A percentile compares a stretch with the other conserved stretches of the same genome.
Evolutionary conservation across 352 stramenopile genomes (phyloP).

Genomic region (Globisporangium emineosum): DNA sequence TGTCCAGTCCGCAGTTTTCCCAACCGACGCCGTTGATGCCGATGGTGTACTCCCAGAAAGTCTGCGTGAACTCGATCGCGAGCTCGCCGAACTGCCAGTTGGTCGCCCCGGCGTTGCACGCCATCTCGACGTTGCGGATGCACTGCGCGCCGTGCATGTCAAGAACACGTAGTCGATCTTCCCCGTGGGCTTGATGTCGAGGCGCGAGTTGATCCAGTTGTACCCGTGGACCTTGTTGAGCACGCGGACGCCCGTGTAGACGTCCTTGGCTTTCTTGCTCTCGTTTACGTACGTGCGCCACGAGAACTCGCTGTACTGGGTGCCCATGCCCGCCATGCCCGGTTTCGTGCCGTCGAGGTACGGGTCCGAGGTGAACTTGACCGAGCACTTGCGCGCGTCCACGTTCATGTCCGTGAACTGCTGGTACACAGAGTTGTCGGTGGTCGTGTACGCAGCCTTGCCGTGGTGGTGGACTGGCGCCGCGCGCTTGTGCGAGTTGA

Average conservation of each 20-base stretch:
- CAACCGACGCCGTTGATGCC: too few species aligned
- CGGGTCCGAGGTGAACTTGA: neutral
- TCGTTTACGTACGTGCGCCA: neutral
- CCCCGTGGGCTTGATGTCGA: neutral
- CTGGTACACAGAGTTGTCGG: too few species aligned
- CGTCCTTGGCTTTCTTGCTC: neutral
- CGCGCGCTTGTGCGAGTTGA: neutral
- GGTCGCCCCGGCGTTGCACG: neutral
- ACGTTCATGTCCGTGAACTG: neutral
- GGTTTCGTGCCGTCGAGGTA: neutral
- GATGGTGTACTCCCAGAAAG: too few species aligned
- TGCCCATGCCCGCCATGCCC: neutral
- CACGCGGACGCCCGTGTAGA: neutral
- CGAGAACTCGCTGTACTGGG: neutral
- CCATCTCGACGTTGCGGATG: neutral
- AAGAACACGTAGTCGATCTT: neutral
- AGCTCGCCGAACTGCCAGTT: too few species aligned
- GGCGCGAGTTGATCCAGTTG: neutral
- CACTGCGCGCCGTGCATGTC: neutral
- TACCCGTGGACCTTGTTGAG: neutral
- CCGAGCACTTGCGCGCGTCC: neutral
- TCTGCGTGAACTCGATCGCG: too few species aligned
- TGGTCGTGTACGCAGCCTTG: too few species aligned
- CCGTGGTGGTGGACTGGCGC: neutral
- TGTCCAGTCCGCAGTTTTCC: too few species aligned